Conservation (phyloP, 225 moss, liverwort and hornwort genomes). For the Pseudisothecium myosuroides region DNA sequence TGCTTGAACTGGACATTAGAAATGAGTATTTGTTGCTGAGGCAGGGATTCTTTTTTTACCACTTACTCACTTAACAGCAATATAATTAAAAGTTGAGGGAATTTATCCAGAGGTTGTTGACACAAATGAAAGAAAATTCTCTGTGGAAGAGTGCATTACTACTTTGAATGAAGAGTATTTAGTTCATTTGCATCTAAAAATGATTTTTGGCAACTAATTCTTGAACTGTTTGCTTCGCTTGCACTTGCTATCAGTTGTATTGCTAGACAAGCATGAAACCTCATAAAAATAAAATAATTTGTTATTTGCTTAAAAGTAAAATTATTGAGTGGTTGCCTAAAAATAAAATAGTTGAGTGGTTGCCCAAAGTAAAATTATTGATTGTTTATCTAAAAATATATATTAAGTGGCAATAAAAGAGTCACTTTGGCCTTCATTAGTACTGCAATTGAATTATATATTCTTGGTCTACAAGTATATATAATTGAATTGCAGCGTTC, state of each 20-base stretch:
- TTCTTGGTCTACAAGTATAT: too few species aligned
- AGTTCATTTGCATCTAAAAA: background rate
- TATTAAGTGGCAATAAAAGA: background rate
- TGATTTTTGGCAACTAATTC: background rate
- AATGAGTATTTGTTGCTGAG: background rate
- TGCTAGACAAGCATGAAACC: background rate
- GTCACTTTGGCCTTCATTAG: background rate
- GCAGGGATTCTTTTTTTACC: background rate
- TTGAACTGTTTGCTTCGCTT: background rate
- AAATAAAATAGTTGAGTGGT: too few species aligned
- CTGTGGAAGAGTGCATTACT: background rate
- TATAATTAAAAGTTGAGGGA: background rate
- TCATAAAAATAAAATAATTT: too few species aligned
- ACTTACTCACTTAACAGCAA: accelerated
- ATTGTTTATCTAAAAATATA: background rate
- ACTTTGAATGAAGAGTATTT: background rate
- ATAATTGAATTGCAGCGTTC: too few species aligned
- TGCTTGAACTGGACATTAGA: background rate
- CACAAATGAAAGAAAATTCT: background rate
- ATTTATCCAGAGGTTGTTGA: background rate
- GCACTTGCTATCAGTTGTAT: background rate
- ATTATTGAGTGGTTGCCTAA: background rate
- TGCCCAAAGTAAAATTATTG: too few species aligned
- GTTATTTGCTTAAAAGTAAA: too few species aligned
- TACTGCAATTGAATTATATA: background rate